These are phyloP conservation scores for Teunomyces lycoperdinae DNA, from an alignment of 805 yeast species.

Conservation along the genomic window DNA sequence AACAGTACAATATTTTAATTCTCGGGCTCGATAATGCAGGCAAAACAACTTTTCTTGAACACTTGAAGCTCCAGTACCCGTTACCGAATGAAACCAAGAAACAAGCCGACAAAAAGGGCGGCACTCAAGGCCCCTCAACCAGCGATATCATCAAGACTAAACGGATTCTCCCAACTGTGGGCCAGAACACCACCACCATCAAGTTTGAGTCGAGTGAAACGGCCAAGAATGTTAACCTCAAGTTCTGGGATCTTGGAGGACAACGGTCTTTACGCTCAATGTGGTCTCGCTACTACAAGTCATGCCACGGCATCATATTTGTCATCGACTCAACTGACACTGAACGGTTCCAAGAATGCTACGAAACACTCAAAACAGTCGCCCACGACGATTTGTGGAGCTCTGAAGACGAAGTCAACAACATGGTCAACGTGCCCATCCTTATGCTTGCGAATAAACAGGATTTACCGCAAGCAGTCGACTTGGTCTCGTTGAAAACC, in stretches of 20 bases:
- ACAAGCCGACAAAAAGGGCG: slow-evolving; percentile 6
- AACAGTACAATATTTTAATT: slow-evolving; percentile 54
- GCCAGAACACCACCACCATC: slow-evolving; percentile 69
- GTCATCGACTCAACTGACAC: slow-evolving; percentile 90
- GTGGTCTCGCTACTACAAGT: slow-evolving; percentile 85
- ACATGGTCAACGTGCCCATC: slow-evolving; percentile 69
- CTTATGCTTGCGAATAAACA: slow-evolving; percentile 95
- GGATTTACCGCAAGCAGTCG: slow-evolving; percentile 56
- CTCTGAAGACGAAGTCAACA: slow-evolving; percentile 11
- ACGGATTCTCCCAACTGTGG: slow-evolving; percentile 87
- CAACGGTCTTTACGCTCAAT: slow-evolving; percentile 78
- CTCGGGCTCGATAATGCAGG: slow-evolving; percentile 96
- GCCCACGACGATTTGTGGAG: slow-evolving; percentile 46
- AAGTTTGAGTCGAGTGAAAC: slow-evolving; percentile 39
- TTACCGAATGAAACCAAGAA: slow-evolving; percentile 20
- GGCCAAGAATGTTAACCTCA: slow-evolving; percentile 51
- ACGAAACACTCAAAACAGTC: slow-evolving; percentile 54
- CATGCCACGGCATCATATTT: slow-evolving; percentile 89
- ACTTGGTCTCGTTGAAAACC: slow-evolving; percentile 61
- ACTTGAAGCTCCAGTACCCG: slow-evolving; percentile 36
- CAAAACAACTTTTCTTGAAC: slow-evolving; percentile 58
- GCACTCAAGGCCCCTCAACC: slow-evolving; percentile 13
- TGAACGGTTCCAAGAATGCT: slow-evolving; percentile 78
- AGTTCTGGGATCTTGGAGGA: slow-evolving; percentile 97
- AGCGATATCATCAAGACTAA: slow-evolving; percentile 38